Conservation (phyloP, 2,329 filamentous ascomycete species). For the Fusarium domesticum region DNA sequence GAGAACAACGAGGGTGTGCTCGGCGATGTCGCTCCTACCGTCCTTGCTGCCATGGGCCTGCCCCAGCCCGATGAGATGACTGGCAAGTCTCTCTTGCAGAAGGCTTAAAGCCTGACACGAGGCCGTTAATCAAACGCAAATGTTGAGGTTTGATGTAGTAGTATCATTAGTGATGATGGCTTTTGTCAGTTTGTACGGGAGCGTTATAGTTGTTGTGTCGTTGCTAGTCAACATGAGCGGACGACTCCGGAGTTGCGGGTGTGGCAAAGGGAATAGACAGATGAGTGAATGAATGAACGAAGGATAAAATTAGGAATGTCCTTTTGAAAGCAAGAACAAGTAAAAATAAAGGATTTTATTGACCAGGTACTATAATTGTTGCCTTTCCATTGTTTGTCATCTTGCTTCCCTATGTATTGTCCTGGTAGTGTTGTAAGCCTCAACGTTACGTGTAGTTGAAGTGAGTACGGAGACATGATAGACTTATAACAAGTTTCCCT, state of each 20-base stretch:
- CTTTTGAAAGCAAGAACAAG: conserved; percentile 10
- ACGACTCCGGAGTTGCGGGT: conserved; percentile 24
- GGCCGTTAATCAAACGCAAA: conserved; percentile 4
- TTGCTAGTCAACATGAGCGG: conserved; percentile 6
- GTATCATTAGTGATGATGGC: conserved; percentile 4
- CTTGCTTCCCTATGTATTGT: too few relatives aligned
- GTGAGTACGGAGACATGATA: too few relatives aligned
- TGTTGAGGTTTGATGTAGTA: conserved; percentile 7
- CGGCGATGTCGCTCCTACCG: conserved; percentile 93
- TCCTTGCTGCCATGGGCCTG: conserved; percentile 87
- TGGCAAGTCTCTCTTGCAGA: conserved; percentile 77
- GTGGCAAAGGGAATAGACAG: conserved; percentile 10
- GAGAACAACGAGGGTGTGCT: conserved; percentile 85
- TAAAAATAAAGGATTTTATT: neutral
- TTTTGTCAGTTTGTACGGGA: conserved; percentile 9
- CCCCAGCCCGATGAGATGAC: conserved; percentile 91
- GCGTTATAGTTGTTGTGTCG: conserved; percentile 16
- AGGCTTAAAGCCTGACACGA: conserved; percentile 52
- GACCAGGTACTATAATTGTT: neutral
- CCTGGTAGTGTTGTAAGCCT: too few relatives aligned
- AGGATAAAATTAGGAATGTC: conserved; percentile 18
- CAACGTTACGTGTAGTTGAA: too few relatives aligned
- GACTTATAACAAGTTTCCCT: too few relatives aligned
- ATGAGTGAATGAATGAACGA: conserved; percentile 14
- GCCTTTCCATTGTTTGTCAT: too few relatives aligned